phyloP scores from a whole-genome alignment of 2,329 filamentous ascomycete genomes.

The Epichloe coenophiala region DNA sequence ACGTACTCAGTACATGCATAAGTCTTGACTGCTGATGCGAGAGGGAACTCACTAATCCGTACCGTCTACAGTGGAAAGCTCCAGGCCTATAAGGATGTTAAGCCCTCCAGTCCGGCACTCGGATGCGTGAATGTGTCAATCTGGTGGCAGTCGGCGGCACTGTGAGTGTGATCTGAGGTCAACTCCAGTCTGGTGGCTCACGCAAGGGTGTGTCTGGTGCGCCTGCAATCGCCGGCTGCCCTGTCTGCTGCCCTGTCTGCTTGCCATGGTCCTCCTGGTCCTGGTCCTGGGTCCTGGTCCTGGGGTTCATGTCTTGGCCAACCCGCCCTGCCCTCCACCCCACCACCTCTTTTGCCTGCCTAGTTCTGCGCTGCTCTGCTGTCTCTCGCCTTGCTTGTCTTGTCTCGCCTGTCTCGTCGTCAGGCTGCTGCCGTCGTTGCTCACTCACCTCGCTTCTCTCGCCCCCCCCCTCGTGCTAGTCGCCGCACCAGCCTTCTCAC shows the following conservation, averaged over 20 bases:
- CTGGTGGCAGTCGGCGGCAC: no score
- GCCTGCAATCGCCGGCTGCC: neutral
- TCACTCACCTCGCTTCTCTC: neutral
- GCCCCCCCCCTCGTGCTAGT: slow-evolving; percentile 3
- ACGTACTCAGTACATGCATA: neutral
- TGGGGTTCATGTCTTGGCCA: slow-evolving; percentile 4
- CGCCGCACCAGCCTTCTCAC: slow-evolving; percentile 5
- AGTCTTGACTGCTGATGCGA: neutral
- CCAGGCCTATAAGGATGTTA: neutral
- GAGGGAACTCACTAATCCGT: no score
- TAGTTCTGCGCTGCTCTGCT: slow-evolving; percentile 1
- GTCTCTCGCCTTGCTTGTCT: neutral
- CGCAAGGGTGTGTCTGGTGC: neutral
- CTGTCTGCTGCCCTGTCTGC: slow-evolving; percentile 1
- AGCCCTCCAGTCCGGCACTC: neutral
- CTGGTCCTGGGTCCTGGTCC: neutral
- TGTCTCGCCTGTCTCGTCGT: neutral
- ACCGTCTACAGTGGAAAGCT: neutral
- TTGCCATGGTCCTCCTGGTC: neutral
- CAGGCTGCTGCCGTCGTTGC: slow-evolving; percentile 1
- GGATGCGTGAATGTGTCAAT: no score
- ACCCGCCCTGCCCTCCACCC: slow-evolving; percentile 1
- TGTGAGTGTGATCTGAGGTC: no score
- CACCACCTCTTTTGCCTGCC: neutral
- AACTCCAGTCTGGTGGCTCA: neutral